These are phyloP conservation scores for Aspergillus fumigatus DNA, from an alignment of 2,329 filamentous ascomycete genomes.

Conservation along the genomic window DNA sequence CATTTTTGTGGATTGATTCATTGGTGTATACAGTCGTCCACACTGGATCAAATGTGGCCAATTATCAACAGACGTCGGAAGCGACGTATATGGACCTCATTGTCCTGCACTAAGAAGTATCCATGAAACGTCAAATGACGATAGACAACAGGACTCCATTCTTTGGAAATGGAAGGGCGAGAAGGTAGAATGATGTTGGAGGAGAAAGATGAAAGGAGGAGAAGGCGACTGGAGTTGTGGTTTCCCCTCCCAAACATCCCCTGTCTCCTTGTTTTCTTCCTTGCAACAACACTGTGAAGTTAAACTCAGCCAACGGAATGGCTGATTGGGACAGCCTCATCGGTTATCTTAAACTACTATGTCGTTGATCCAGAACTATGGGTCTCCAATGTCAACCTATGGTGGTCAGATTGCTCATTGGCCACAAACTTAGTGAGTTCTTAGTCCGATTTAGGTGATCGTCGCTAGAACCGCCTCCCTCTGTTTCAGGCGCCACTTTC, in stretches of 20 bases:
- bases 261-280: too few relatives aligned
- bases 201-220: neutral
- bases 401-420: neutral
- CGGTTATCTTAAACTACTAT: neutral
- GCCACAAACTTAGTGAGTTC: neutral
- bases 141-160: neutral
- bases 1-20: neutral
- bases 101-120: neutral
- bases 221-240: neutral
- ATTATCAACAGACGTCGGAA: neutral
- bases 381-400: neutral
- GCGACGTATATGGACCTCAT: neutral
- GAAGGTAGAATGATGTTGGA: neutral
- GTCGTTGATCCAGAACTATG: neutral
- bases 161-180: neutral
- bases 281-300: too few relatives aligned
- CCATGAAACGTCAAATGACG: too few relatives aligned
- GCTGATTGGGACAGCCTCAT: neutral
- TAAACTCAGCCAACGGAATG: too few relatives aligned
- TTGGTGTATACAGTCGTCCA: neutral
- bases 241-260: neutral
- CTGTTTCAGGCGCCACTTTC: conserved; percentile 5
- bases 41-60: neutral
- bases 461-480: conserved; percentile 12
- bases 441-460: neutral